Evolutionary conservation across 2,329 filamentous ascomycete species (phyloP), one percentile per base, ranked within the genome.

Genomic region (Exutisphaerella laricina): DNA sequence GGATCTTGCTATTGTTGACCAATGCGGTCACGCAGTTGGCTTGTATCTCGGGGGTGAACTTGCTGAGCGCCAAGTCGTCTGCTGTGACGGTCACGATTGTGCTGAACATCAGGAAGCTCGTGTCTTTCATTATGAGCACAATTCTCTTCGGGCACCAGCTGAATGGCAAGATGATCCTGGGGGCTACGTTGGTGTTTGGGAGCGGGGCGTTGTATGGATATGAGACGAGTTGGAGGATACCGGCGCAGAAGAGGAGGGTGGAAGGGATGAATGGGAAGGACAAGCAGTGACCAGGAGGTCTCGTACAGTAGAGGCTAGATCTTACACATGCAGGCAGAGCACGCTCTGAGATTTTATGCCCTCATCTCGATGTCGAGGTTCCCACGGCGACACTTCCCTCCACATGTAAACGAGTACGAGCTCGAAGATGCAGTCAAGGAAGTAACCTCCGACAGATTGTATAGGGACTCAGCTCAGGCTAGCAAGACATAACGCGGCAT

Each of bases 21-120:
- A 94, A 94, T 58, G 87, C 94, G 0, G 62, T 94, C 36, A 97
- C 92, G 3, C 92, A 98, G 66, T 88, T 96, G 58, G 78, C 88
- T 17, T 98, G 92, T 65, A 97, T 98, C 51, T 85, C 89, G 3
- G 92, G 92, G 1, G 92, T 98, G 44, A 97, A 97, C 56, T 76
- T 95, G n/a, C 74, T 98, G 4, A 89, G 87, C 1, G 86, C 90
- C 1, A 84, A 83, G 41, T 87, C 87, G 3, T 90, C 89, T 3
- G 94, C 92, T 0, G 75, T 98, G 42, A 97, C 92, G 0, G 92
- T 98, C 17, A 96, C 90, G 1, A 94, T 98, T 56, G 88, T 97
- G 35, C 73, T 98, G 47, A 98, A 97, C 63, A 85, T 98, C 47
- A 79, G 92, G 55, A 98, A 98, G 67, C 72, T 98, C 14, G 84